A percentile compares a stretch with the other conserved stretches of the same genome.
phyloP scores from a whole-genome alignment of 2,329 filamentous ascomycete species.

The Penicillium sumatraense region DNA sequence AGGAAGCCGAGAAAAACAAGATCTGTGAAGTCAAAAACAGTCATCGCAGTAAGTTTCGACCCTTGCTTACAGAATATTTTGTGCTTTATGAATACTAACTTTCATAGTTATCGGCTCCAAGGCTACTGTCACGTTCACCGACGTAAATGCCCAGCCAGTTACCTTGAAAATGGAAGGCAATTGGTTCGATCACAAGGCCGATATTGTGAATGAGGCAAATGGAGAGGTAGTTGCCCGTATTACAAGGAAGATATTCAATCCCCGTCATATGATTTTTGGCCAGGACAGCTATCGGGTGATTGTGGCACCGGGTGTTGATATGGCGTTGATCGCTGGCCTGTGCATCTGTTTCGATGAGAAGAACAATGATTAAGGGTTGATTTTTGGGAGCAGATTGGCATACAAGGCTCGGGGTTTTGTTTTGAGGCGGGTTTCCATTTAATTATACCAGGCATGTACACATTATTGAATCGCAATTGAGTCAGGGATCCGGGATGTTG shows the following conservation, averaged over 20 bases:
- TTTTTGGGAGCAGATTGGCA: too few relatives aligned
- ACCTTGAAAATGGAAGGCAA: constrained; percentile 65
- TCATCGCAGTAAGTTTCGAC: constrained; percentile 52
- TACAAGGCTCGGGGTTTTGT: too few relatives aligned
- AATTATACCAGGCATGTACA: too few relatives aligned
- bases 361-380: constrained; percentile 61
- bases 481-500: too few relatives aligned
- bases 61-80: background rate
- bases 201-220: constrained; percentile 60
- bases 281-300: constrained; percentile 69
- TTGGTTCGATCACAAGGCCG: constrained; percentile 61
- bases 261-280: constrained; percentile 61
- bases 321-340: constrained; percentile 67
- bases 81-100: background rate
- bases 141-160: constrained; percentile 49
- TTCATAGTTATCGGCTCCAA: constrained; percentile 28
- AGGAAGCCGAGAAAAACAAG: constrained; percentile 52
- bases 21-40: constrained; percentile 62
- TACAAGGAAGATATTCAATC: constrained; percentile 61
- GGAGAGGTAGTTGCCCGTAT: constrained; percentile 62
- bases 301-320: constrained; percentile 68
- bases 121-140: constrained; percentile 56
- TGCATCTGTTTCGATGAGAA: constrained; percentile 72
- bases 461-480: too few relatives aligned
- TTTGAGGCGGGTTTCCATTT: too few relatives aligned